Conservation (phyloP, 345 rosid genomes). For the Toxicodendron radicans region DNA sequence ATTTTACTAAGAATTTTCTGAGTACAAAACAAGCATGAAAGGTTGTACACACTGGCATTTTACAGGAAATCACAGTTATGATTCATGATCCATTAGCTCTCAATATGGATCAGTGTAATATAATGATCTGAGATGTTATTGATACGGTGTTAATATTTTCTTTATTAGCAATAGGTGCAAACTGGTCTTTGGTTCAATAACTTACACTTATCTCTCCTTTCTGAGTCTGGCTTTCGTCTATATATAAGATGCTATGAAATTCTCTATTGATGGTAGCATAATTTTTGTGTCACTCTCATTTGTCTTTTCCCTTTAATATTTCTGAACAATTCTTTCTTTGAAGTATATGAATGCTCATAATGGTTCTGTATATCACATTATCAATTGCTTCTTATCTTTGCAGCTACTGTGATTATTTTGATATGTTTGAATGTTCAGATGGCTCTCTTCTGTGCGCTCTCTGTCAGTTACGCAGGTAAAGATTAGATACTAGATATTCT, state of each 20-base stretch:
- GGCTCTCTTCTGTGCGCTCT: conserved; percentile 75
- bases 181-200: not conserved
- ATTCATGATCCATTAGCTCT: not conserved
- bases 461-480: conserved; percentile 73
- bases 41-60: not conserved
- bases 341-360: not conserved
- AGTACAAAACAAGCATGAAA: not conserved
- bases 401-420: conserved; percentile 73
- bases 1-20: not conserved
- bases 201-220: not conserved
- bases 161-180: not conserved
- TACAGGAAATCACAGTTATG: not conserved
- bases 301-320: not conserved
- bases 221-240: not conserved
- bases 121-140: not conserved
- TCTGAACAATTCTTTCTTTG: not conserved
- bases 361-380: not conserved
- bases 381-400: conserved; percentile 30
- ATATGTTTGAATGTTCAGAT: conserved; percentile 73
- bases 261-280: not conserved
- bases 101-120: not conserved
- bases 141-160: not conserved
- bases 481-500: not conserved
- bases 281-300: not conserved
- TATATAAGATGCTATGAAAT: not conserved